These are phyloP conservation scores for Aphanocladium album DNA, from an alignment of 2,329 filamentous ascomycete species.

Conservation along the genomic window DNA sequence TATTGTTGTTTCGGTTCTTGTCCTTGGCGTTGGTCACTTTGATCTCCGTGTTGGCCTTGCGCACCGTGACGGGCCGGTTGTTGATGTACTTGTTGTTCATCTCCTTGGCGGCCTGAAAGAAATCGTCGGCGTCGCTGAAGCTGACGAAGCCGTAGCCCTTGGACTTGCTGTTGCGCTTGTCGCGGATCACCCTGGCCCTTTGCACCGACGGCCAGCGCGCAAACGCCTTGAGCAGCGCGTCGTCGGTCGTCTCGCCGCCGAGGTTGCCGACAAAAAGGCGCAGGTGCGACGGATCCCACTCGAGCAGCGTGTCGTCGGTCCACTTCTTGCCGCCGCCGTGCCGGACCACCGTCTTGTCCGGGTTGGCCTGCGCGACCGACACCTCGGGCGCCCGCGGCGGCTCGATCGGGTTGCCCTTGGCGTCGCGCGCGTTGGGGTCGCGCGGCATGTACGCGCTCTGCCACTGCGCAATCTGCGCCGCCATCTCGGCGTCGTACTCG, in stretches of 20 bases:
- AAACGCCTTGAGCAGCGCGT: slow-evolving; percentile 91
- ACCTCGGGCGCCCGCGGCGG: slow-evolving; percentile 26
- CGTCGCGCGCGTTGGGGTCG: slow-evolving; percentile 35
- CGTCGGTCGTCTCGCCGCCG: slow-evolving; percentile 94
- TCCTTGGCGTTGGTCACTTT: slow-evolving; percentile 67
- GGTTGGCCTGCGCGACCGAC: slow-evolving; percentile 41
- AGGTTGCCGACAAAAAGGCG: slow-evolving; percentile 95
- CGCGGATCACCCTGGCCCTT: slow-evolving; percentile 88
- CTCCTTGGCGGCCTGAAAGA: slow-evolving; percentile 92
- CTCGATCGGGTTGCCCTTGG: slow-evolving; percentile 16
- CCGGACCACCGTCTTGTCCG: slow-evolving; percentile 75
- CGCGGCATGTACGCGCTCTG: slow-evolving; percentile 74
- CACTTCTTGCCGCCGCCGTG: slow-evolving; percentile 88
- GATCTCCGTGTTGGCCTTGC: slow-evolving; percentile 88
- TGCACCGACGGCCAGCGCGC: slow-evolving; percentile 80
- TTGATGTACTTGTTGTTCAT: slow-evolving; percentile 99
- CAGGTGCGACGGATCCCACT: slow-evolving; percentile 94
- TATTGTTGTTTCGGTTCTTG: slow-evolving; percentile 39
- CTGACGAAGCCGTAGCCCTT: slow-evolving; percentile 96
- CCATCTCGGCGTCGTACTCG: slow-evolving; percentile 68
- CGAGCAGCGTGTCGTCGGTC: slow-evolving; percentile 81
- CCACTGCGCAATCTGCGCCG: slow-evolving; percentile 91
- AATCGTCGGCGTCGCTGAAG: slow-evolving; percentile 92
- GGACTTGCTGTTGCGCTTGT: slow-evolving; percentile 94
- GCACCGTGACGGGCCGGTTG: slow-evolving; percentile 84